Evolutionary conservation across 2,329 filamentous ascomycete genomes (phyloP).

Genomic region (Curvularia eragrostidis): DNA sequence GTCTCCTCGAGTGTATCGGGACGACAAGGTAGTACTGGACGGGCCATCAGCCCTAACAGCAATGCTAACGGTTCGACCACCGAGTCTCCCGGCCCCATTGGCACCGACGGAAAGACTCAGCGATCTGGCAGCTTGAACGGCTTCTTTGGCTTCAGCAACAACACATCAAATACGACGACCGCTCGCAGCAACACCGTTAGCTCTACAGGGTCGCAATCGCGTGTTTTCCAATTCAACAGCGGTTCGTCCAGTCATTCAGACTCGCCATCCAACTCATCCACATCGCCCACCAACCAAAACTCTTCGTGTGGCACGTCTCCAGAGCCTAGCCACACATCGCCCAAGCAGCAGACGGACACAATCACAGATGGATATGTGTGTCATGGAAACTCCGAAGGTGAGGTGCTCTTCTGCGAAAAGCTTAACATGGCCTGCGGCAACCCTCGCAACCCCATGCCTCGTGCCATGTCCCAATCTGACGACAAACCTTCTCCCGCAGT

Average conservation of each 20-base stretch:
- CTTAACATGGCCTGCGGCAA: slow-evolving; percentile 64
- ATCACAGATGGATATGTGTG: slow-evolving; percentile 54
- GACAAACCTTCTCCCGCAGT: slow-evolving; percentile 48
- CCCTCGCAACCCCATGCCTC: slow-evolving; percentile 60
- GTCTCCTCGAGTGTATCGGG: slow-evolving; percentile 30
- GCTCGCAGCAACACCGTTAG: slow-evolving; percentile 52
- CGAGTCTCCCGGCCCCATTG: slow-evolving; percentile 36
- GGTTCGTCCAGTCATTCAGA: slow-evolving; percentile 55
- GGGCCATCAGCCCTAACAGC: slow-evolving; percentile 49
- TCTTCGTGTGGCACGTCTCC: slow-evolving; percentile 78
- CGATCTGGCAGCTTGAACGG: slow-evolving; percentile 43
- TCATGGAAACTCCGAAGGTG: slow-evolving; percentile 58
- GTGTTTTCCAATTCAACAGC: slow-evolving; percentile 60
- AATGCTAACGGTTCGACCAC: slow-evolving; percentile 34
- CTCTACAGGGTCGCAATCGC: slow-evolving; percentile 50
- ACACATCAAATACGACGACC: slow-evolving; percentile 14
- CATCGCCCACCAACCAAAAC: slow-evolving; percentile 58
- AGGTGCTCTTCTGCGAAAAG: slow-evolving; percentile 63
- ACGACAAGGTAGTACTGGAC: slow-evolving; percentile 44
- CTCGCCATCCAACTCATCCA: slow-evolving; percentile 60
- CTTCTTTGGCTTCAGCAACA: slow-evolving; percentile 33
- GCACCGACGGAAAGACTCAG: slow-evolving; percentile 48
- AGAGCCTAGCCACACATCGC: slow-evolving; percentile 76
- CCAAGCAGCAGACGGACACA: slow-evolving; percentile 70
- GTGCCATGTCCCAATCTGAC: slow-evolving; percentile 56